Base-by-base conservation (phyloP, 805 yeast genomes). In the Lipomyces spencermartinsiae region DNA sequence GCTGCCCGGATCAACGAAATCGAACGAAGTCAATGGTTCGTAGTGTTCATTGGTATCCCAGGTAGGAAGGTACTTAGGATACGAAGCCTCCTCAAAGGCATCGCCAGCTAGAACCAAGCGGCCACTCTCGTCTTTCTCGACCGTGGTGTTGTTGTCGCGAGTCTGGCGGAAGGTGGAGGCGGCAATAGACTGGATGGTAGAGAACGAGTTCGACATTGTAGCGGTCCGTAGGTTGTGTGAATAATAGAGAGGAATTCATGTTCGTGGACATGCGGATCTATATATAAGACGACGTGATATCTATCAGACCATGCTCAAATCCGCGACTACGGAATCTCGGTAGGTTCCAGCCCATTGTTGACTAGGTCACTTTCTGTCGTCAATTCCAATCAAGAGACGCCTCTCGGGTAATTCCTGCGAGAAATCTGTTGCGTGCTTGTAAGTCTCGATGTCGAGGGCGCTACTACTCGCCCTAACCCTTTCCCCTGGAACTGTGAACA, bases 31-130 rank as follows among this genome's bases (percentile, higher is more conserved):
- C 71, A 84, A 80, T 16, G 88, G 84, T 16, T 81, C 83, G 74
- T 78, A 83, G 72, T 84, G 84, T 73, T 86, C 83, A 25, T 75
- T 79, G n/a, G 88, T 88, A 74, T 88, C 86, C 90, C 90, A 88
- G 1, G 90, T 84, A 16, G 92, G 92, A 59, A 88, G 81, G 79
- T 85, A 89, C 10, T 85, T 87, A 1, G 89, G 89, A 76, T 80
- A 83, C 19, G 70, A 61, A 33, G 72, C 72, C 56, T 67, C 68
- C 55, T 54, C 63, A 64, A 69, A 69, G 37, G 71, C 72, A 37
- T 68, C 71, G 39, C 71, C 71, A 37, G 71, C 62, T n/a, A 69
- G 71, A 22, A 69, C 64, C 35, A 69, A 66, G 25, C 72, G 63
- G 49, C 71, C 72, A 16, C 46, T 58, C 7, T 63, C 66, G 58